phyloP scores from a whole-genome alignment of 352 stramenopile genomes.

The Pythium oligandrum region DNA sequence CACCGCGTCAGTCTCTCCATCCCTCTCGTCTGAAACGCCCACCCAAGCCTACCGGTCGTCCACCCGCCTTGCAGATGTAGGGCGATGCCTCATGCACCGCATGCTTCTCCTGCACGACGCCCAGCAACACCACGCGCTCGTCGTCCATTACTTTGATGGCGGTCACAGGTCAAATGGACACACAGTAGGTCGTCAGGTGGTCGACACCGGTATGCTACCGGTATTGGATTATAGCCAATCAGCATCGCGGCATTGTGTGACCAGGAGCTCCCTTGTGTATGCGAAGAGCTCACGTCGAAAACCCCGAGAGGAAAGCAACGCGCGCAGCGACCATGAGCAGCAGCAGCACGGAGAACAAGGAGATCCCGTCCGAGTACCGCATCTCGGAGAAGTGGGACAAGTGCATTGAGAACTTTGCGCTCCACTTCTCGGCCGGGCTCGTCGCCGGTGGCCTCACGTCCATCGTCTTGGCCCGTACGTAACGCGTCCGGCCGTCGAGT shows the following conservation, averaged over 20 bases:
- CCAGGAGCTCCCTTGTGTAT: slow-evolving; percentile 15
- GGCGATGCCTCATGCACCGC: slow-evolving; percentile 58
- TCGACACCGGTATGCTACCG: slow-evolving; percentile 5
- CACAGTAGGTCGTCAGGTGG: neutral
- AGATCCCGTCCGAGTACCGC: slow-evolving; percentile 84
- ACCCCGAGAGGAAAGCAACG: slow-evolving; percentile 12
- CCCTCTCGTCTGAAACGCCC: slow-evolving; percentile 8
- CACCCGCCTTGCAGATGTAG: slow-evolving; percentile 74
- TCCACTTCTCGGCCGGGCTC: slow-evolving; percentile 80
- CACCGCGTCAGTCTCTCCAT: neutral
- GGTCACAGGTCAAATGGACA: slow-evolving; percentile 9
- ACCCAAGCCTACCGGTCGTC: slow-evolving; percentile 44
- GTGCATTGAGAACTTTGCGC: slow-evolving; percentile 85
- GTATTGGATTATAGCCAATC: neutral
- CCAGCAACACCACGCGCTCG: slow-evolving; percentile 57
- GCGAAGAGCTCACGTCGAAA: slow-evolving; percentile 28
- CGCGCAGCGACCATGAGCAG: slow-evolving; percentile 18
- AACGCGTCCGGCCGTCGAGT: too few species aligned
- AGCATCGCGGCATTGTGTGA: too few species aligned
- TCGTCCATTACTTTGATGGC: slow-evolving; percentile 38
- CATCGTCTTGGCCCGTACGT: slow-evolving; percentile 79
- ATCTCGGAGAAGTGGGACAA: slow-evolving; percentile 91
- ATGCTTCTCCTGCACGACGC: slow-evolving; percentile 61
- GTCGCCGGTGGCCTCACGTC: slow-evolving; percentile 79
- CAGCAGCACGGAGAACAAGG: slow-evolving; percentile 34